phyloP scores from a whole-genome alignment of 2,329 filamentous ascomycete species.

The Lomentospora prolificans region DNA sequence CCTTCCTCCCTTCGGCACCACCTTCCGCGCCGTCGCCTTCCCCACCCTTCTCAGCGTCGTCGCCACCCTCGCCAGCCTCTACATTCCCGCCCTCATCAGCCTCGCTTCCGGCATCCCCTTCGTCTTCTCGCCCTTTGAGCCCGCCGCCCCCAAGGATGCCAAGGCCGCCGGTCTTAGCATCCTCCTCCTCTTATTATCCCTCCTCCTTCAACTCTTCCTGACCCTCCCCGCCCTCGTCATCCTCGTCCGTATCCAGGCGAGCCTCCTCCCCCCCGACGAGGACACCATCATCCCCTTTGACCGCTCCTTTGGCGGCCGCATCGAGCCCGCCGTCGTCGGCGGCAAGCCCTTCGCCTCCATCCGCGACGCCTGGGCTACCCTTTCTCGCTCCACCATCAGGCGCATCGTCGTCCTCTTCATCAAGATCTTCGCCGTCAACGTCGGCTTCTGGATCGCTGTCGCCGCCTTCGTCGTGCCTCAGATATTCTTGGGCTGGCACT shows the following conservation, averaged over 20 bases:
- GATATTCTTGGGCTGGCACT: not conserved
- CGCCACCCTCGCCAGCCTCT: slow-evolving; percentile 38
- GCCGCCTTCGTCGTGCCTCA: not conserved
- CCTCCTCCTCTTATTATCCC: slow-evolving; percentile 11
- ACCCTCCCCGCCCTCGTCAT: slow-evolving; percentile 35
- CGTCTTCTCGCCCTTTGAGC: slow-evolving; percentile 19
- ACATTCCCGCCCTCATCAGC: slow-evolving; percentile 33
- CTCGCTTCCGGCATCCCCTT: slow-evolving; percentile 20
- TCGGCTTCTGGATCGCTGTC: slow-evolving; percentile 2
- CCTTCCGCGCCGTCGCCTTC: slow-evolving; percentile 58
- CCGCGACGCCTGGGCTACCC: slow-evolving; percentile 68
- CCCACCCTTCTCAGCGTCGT: slow-evolving; percentile 57
- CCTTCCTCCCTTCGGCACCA: slow-evolving; percentile 53
- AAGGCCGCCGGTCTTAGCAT: slow-evolving; percentile 34
- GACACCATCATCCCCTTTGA: slow-evolving; percentile 87
- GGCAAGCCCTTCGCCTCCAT: slow-evolving; percentile 63
- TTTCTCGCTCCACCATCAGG: slow-evolving; percentile 61
- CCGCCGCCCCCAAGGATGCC: slow-evolving; percentile 23
- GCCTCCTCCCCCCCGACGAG: slow-evolving; percentile 69
- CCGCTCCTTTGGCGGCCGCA: slow-evolving; percentile 69
- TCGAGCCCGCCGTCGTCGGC: slow-evolving; percentile 41
- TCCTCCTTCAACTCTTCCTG: slow-evolving; percentile 28
- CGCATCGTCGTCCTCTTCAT: slow-evolving; percentile 53
- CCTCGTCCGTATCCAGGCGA: slow-evolving; percentile 76
- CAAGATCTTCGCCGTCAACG: slow-evolving; percentile 10